Base-by-base conservation (phyloP, 2,329 filamentous ascomycete species). In the Aspergillus tubingensis region DNA sequence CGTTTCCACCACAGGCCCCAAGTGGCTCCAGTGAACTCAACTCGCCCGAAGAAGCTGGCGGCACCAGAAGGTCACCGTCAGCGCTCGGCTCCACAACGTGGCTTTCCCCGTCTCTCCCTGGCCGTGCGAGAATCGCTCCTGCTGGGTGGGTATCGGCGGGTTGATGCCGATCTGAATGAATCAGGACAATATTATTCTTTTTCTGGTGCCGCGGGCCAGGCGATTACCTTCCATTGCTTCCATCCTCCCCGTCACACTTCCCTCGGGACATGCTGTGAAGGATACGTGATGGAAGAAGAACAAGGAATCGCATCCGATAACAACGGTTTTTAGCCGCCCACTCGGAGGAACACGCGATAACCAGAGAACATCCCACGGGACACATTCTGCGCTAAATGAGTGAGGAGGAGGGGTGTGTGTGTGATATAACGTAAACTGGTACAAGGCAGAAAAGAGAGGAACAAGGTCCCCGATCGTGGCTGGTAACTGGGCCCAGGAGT, bases 31-130 rank as follows among this genome's bases (percentile, higher is more conserved):
- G 43, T 59, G 50, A 59, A 21, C 53, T 57, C 57, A 59, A 36
- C 54, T 66, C 69, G 67, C 65, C 58, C 61, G 63, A 61, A 56
- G 65, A 71, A 71, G 65, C 62, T 67, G 69, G 65, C 68, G 66
- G 70, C 71, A 69, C 70, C 66, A 74, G 70, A 75, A 70, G 72
- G 66, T 63, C 68, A 67, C 69, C 67, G 66, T 70, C 67, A 71
- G 64, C 54, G 52, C 51, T 54, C 64, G 70, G 70, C 68, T 73
- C 72, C 70, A 73, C 72, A 72, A 67, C 69, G 66, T 73, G 66
- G 67, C 52, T 59, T 67, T 70, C 68, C 65, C 70, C 70, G 69
- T 72, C 53, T 47, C 66, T 67, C 65, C 60, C 61, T 68, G 67
- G 62, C 66, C 64, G 57, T 67, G 64, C 58, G 62, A 67, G 61